These are phyloP conservation scores for Clarireedia paspali DNA, from an alignment of 2,329 filamentous ascomycete species.

Conservation along the genomic window DNA sequence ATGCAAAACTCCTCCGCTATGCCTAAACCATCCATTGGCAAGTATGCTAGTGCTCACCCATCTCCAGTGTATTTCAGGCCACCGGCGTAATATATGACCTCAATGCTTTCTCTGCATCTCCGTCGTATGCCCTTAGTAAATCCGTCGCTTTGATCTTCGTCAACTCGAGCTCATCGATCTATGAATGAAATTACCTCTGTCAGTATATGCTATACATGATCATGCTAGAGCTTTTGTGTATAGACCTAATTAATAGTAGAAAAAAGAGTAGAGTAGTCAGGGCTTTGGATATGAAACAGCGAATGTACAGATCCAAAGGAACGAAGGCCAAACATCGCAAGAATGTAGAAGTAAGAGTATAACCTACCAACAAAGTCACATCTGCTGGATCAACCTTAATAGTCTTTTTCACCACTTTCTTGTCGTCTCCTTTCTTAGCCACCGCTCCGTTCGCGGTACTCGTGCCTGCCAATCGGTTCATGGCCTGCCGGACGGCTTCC, in stretches of 20 bases:
- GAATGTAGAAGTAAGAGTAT: not conserved
- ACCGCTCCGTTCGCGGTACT: slow-evolving; percentile 24
- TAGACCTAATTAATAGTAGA: no score
- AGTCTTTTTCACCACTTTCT: slow-evolving; percentile 46
- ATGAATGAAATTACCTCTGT: slow-evolving; percentile 4
- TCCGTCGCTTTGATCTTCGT: slow-evolving; percentile 67
- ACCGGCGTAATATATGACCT: slow-evolving; percentile 43
- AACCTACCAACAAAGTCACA: slow-evolving; percentile 58
- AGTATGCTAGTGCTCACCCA: not conserved
- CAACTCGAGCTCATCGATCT: slow-evolving; percentile 67
- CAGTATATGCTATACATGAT: slow-evolving; percentile 4
- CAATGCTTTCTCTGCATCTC: slow-evolving; percentile 61
- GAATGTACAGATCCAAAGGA: not conserved
- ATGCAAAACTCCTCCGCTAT: slow-evolving; percentile 19
- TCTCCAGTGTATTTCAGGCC: slow-evolving; percentile 9
- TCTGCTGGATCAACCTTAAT: slow-evolving; percentile 70
- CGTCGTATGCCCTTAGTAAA: slow-evolving; percentile 63
- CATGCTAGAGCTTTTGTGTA: not conserved
- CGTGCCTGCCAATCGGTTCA: slow-evolving; percentile 50
- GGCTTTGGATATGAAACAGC: not conserved
- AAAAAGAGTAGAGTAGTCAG: no score
- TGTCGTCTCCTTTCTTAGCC: slow-evolving; percentile 37
- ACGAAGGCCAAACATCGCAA: not conserved
- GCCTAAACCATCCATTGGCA: slow-evolving; percentile 4
- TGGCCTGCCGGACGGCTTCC: slow-evolving; percentile 66